These are phyloP conservation scores for Phytophthora podocarpi DNA, from an alignment of 352 stramenopile genomes.

Conservation along the genomic window DNA sequence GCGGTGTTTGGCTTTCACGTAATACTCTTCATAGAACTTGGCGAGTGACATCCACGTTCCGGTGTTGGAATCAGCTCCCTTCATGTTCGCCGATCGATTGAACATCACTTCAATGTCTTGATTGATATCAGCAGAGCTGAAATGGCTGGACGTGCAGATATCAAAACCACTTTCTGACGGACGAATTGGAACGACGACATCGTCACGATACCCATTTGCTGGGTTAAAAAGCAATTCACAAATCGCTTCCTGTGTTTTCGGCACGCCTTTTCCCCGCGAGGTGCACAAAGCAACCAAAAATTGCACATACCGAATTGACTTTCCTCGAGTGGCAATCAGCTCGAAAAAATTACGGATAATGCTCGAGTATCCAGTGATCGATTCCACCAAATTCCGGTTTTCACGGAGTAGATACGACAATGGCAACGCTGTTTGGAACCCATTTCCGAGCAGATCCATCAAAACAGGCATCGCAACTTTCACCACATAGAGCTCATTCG, in stretches of 20 bases:
- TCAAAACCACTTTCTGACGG: conserved; percentile 53
- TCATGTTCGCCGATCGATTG: conserved; percentile 16
- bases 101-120: conserved; percentile 49
- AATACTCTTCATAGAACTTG: conserved; percentile 73
- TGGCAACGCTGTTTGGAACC: conserved; percentile 71
- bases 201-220: conserved; percentile 56
- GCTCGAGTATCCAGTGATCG: conserved; percentile 60
- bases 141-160: conserved; percentile 41
- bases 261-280: conserved; percentile 57
- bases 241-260: conserved; percentile 78
- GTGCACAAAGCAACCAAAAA: conserved; percentile 75
- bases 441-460: conserved; percentile 76
- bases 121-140: conserved; percentile 22
- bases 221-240: conserved; percentile 73
- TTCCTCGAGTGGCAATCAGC: conserved; percentile 68
- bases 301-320: conserved; percentile 78
- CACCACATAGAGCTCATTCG: conserved; percentile 64
- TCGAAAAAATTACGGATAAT: conserved; percentile 78
- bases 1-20: conserved; percentile 48
- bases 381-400: conserved; percentile 76
- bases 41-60: conserved; percentile 52
- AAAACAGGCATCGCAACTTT: conserved; percentile 62
- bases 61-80: background rate
- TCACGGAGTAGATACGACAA: conserved; percentile 71
- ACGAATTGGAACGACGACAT: conserved; percentile 60